These are phyloP conservation scores for Colletotrichum liriopes DNA, from an alignment of 2,329 filamentous ascomycete genomes.

Conservation along the genomic window DNA sequence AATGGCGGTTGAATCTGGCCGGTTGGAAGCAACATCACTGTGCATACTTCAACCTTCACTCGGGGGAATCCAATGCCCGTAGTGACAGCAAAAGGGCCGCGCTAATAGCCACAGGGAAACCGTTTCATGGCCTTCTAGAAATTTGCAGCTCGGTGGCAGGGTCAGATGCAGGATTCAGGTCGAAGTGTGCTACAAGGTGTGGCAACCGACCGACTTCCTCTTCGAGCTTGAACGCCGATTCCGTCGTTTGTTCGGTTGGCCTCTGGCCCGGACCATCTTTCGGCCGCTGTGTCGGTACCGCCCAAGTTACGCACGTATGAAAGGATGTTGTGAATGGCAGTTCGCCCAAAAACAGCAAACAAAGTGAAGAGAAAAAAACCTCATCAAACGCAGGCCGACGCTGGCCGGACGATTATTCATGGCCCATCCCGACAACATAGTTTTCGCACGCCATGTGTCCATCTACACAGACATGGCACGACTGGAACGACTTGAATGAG, in stretches of 20 bases:
- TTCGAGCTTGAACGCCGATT: constrained; percentile 41
- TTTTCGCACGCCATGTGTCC: background rate
- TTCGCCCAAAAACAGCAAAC: constrained; percentile 7
- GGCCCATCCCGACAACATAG: background rate
- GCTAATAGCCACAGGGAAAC: constrained; percentile 11
- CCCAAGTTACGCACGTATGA: constrained; percentile 29
- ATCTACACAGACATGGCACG: background rate
- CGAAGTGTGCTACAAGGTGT: constrained; percentile 24
- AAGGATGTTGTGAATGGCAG: background rate
- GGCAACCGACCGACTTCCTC: constrained; percentile 41
- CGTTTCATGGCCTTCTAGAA: constrained; percentile 36
- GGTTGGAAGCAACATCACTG: background rate
- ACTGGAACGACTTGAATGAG: background rate
- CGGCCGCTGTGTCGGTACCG: constrained; percentile 14
- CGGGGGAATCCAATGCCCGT: constrained; percentile 9
- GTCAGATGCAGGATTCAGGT: constrained; percentile 42
- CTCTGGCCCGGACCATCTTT: constrained; percentile 27
- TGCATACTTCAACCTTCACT: background rate
- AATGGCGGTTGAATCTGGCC: constrained; percentile 6
- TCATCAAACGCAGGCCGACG: constrained; percentile 21
- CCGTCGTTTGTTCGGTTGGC: constrained; percentile 25
- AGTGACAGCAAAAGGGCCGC: constrained; percentile 24
- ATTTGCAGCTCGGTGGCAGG: constrained; percentile 28
- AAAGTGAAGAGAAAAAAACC: background rate
- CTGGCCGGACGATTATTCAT: constrained; percentile 9